Base-by-base conservation (phyloP, 2,329 filamentous ascomycete genomes). In the Pyricularia pennisetigena region DNA sequence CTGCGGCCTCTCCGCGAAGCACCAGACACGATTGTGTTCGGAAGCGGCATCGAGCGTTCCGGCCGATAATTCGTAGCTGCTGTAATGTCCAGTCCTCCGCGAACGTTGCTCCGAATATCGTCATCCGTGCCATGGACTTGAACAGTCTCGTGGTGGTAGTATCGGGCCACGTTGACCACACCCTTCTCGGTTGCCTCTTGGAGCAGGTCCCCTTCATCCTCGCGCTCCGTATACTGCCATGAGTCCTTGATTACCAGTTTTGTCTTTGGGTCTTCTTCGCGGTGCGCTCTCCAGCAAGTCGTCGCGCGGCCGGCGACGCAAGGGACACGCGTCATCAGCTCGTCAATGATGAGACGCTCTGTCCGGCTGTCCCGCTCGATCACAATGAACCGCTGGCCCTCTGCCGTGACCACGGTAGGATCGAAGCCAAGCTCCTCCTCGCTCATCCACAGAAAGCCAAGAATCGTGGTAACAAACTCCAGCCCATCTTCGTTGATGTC, bases 281-380 rank as follows among this genome's bases (percentile, higher is more conserved):
- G 74, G 75, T 82, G 72, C 12, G 77, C 81, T 74, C 79, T 80
- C 80, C 76, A 83, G 67, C 76, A 83, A 24, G 76, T 82, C 28
- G 79, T 82, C 49, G 77, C 80, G 10, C 79, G 75, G 69, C 79
- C 76, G 67, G 75, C 74, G 68, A 82, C 73, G 69, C 75, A 79
- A 69, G 66, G 70, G 69, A 74, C 70, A 23, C 74, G 74, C 67
- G 70, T 71, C 54, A 82, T 80, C 12, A 76, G 14, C 69, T 72
- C 69, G 63, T 80, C 74, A 68, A 84, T 72, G 67, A 82, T 72
- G 12, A 83, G 73, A 26, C 75, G 76, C 73, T 83, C 77, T 32
- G 62, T 75, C 20, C 69, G n/a, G 61, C 75, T 74, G 49, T 81
- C 68, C 67, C 76, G 77, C 65, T 77, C 64, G 65, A 84, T 79